phyloP scores from a whole-genome alignment of 2,329 filamentous ascomycete genomes.

The Colletotrichum orchidophilum region DNA sequence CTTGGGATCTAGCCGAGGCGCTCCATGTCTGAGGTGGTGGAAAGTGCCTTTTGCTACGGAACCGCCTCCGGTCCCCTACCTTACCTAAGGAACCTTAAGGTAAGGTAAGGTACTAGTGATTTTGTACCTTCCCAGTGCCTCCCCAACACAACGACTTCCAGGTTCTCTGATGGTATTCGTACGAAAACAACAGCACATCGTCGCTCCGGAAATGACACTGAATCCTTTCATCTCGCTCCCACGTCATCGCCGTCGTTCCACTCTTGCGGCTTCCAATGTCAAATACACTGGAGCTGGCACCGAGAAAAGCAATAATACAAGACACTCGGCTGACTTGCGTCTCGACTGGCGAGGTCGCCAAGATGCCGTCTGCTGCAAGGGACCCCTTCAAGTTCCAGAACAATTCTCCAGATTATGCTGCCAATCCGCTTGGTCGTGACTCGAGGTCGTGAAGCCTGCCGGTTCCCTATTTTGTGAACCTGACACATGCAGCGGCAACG shows the following conservation, averaged over 20 bases:
- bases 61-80: neutral
- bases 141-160: too few relatives aligned
- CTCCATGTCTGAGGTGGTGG: neutral
- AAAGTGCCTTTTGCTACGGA: neutral
- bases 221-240: neutral
- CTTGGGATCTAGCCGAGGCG: neutral
- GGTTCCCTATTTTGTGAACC: neutral
- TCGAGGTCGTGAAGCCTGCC: neutral
- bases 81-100: neutral
- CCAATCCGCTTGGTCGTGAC: neutral
- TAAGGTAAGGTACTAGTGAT: neutral
- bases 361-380: neutral
- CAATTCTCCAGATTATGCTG: neutral
- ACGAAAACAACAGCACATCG: neutral
- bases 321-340: neutral
- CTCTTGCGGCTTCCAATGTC: neutral
- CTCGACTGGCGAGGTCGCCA: neutral
- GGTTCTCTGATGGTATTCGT: too few relatives aligned
- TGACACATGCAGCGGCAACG: neutral
- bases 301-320: neutral
- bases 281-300: neutral
- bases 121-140: neutral
- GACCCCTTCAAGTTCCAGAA: neutral
- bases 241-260: neutral
- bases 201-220: neutral